phyloP scores from a whole-genome alignment of 2,329 filamentous ascomycete genomes.

The Fusarium palustre region DNA sequence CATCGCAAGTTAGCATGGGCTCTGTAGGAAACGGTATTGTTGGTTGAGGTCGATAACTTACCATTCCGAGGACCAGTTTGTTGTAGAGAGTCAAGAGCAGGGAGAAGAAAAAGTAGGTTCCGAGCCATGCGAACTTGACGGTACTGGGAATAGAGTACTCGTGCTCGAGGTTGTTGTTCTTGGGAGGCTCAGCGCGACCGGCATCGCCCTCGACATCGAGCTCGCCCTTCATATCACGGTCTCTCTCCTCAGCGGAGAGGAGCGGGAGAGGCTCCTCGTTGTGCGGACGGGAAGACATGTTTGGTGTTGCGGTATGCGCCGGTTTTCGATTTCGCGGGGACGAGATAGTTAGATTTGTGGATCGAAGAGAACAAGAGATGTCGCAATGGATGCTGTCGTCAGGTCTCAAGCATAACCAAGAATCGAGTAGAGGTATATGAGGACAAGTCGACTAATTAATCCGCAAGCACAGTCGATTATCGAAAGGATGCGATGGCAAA shows the following conservation, averaged over 20 bases:
- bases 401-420: slow-evolving; percentile 25
- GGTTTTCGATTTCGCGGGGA: slow-evolving; percentile 19
- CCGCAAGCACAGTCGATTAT: slow-evolving; percentile 27
- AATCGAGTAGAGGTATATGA: slow-evolving; percentile 4
- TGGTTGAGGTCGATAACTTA: slow-evolving; percentile 46
- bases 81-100: slow-evolving; percentile 67
- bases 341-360: slow-evolving; percentile 8
- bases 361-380: not conserved
- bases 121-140: slow-evolving; percentile 63
- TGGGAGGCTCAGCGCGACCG: slow-evolving; percentile 45
- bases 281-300: slow-evolving; percentile 52
- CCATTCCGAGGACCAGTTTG: slow-evolving; percentile 66
- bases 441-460: slow-evolving; percentile 19
- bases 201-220: slow-evolving; percentile 51
- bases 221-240: slow-evolving; percentile 48
- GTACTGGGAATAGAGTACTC: slow-evolving; percentile 60
- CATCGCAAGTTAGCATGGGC: slow-evolving; percentile 34
- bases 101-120: slow-evolving; percentile 64
- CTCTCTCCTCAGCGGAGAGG: slow-evolving; percentile 49
- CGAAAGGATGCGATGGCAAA: slow-evolving; percentile 28
- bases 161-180: slow-evolving; percentile 55
- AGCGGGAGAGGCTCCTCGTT: slow-evolving; percentile 50
- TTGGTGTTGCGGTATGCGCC: slow-evolving; percentile 30
- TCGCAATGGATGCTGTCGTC: slow-evolving; percentile 14
- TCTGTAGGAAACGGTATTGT: not conserved